Evolutionary conservation across 768 basidiomycete genomes (phyloP).

Genomic region (Lentinula raphanica): DNA sequence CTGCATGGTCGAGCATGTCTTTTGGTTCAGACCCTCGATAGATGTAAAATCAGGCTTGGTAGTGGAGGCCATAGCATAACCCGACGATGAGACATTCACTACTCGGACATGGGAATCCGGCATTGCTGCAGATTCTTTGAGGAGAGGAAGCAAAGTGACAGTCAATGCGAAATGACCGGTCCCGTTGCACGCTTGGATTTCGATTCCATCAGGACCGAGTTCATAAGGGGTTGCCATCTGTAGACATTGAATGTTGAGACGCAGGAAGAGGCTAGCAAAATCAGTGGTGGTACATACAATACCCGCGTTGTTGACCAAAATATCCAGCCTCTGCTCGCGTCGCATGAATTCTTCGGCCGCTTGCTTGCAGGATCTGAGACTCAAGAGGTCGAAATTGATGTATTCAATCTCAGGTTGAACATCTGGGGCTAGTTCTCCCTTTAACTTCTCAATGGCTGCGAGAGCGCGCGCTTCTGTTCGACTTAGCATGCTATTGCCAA

Average conservation of each 20-base stretch:
- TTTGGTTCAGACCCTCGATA: conserved; percentile 8
- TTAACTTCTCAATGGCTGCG: conserved; percentile 7
- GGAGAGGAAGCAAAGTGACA: conserved; percentile 4
- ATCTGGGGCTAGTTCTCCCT: not conserved
- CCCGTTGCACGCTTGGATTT: conserved; percentile 7
- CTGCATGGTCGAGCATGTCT: not conserved
- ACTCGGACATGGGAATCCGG: conserved; percentile 8
- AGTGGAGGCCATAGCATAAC: not conserved
- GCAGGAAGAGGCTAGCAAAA: not conserved
- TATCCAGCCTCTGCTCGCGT: conserved; percentile 8
- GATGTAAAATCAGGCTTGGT: conserved; percentile 3
- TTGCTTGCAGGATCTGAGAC: conserved; percentile 2
- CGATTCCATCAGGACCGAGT: conserved; percentile 7
- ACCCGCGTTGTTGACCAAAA: conserved; percentile 12
- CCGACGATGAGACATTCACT: conserved; percentile 3
- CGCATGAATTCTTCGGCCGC: conserved; percentile 10
- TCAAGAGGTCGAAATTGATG: conserved; percentile 8
- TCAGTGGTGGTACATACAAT: conserved; percentile 6
- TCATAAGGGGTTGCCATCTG: conserved; percentile 8
- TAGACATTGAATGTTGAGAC: not conserved
- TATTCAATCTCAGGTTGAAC: conserved; percentile 1
- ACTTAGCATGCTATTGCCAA: not conserved
- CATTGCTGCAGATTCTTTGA: not conserved
- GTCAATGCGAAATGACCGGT: conserved; percentile 8
- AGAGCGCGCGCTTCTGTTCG: conserved; percentile 2